Evolutionary conservation across 306 rosid species (phyloP).

Genomic region (Inga oerstediana): DNA sequence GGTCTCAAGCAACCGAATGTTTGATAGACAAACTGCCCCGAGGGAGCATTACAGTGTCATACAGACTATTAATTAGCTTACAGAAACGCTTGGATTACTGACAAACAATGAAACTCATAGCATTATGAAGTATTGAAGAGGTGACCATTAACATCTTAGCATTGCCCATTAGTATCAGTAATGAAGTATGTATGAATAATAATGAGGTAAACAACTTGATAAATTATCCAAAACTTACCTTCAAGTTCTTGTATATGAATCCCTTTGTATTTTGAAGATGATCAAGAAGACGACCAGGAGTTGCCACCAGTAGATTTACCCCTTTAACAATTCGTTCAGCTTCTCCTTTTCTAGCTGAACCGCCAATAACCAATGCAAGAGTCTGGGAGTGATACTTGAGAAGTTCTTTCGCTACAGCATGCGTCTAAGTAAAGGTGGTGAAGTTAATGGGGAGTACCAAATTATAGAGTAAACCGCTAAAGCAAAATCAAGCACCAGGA

Average conservation of each 20-base stretch:
- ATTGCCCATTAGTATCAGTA: background rate
- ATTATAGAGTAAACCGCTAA: background rate
- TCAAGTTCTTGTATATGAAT: slow-evolving; percentile 71
- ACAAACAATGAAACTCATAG: background rate
- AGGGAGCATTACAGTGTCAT: background rate
- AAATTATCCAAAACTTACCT: slow-evolving; percentile 47
- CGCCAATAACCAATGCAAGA: slow-evolving; percentile 85
- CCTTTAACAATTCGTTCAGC: slow-evolving; percentile 88
- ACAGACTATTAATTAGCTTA: background rate
- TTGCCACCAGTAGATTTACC: slow-evolving; percentile 82
- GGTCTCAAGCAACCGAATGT: background rate
- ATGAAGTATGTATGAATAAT: background rate
- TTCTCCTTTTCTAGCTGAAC: slow-evolving; percentile 81
- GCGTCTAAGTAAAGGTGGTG: slow-evolving; percentile 54
- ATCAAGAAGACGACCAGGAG: slow-evolving; percentile 97
- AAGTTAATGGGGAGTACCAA: slow-evolving; percentile 11
- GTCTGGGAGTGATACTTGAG: slow-evolving; percentile 93
- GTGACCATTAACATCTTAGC: background rate
- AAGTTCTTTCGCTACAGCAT: slow-evolving; percentile 89
- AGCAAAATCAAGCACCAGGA: background rate
- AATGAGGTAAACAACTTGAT: background rate
- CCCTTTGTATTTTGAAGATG: slow-evolving; percentile 92
- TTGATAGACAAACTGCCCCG: slow-evolving; percentile 5
- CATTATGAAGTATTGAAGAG: background rate
- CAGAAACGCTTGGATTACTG: background rate